Base-by-base conservation (phyloP, 140 eudicot genomes). In the Bidens hawaiensis region DNA sequence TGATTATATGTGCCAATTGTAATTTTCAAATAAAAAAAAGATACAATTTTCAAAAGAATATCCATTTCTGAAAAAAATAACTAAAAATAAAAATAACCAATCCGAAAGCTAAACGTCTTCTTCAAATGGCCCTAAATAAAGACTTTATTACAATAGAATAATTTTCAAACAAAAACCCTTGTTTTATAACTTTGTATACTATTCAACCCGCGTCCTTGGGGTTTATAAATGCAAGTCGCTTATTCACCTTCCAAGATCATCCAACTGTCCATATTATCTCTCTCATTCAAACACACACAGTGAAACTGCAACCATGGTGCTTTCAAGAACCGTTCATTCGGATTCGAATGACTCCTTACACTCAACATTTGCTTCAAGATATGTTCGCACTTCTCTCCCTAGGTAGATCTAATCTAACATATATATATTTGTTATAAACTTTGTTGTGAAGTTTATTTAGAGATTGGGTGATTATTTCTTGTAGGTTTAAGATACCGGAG, bases 361-460 rank as follows among this genome's bases (percentile, higher is more conserved):
- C 63, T 80, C 83, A 0, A 87, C 91, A 0, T 87, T 87, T 5
- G 95, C 80, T 14, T 87, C 95, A 1, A 80, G 93, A 30, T 87
- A 87, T 13, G 85, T 74, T 3, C 73, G 85, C 11, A 46, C 82
- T 22, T 26, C 70, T 8, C 88, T 87, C 52, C 95, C 95, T 0
- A 78, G 83, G 95, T 87, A 24, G 73, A 73, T 58, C 63, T 26
- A 28, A 3, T 30, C 15, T 6, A 0, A 0, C n/a, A 30, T 30
- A 4, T 30, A 3, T 3, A 30, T 7, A 30, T 30, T 30, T 30
- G 4, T 7, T 4, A 30, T 3, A 7, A 30, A 30, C 34, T 64
- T 16, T 22, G 40, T 22, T 0, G 8, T 24, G 15, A 47, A 19
- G 21, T n/a, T 17, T 65, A 15, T 25, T 53, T 18, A 0, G 53